Base-by-base conservation (phyloP, 352 stramenopile species). In the Globisporangium orthogonon region DNA sequence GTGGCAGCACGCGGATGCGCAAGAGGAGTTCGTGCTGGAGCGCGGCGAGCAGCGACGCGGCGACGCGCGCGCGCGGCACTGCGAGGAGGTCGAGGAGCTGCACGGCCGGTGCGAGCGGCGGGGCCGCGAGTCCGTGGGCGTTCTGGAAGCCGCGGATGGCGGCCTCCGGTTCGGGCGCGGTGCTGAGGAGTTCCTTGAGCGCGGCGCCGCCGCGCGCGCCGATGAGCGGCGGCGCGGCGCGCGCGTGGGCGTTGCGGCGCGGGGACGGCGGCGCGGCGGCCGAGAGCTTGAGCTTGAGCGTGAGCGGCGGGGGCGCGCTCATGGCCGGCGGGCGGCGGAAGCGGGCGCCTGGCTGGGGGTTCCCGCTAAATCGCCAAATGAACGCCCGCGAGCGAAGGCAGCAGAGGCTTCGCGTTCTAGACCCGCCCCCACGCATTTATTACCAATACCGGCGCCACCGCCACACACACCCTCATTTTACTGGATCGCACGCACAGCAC, bases 181-280 rank as follows among this genome's bases (percentile, higher is more conserved):
- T 95, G 48, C 78, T 89, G 41, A 95, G 69, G 35, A 95, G 63
- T 46, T 91, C 85, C 57, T 93, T 91, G 18, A 95, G 69, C 48
- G 78, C 76, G n/a, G 69, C 75, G 51, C 80, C 85, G 37, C 85
- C 85, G 31, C 73, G 76, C 7, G 80, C 82, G 31, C 85, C 85
- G 23, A 94, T 85, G 37, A 86, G 71, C 52, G 86, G 63, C 58
- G 78, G 6, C 33, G 50, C n/a, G 73, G 35, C 35, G 35, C 35
- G 35, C 35, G 35, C 41, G n/a, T 47, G 23, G 23, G 23, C 41
- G 14, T 17, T 9, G 41, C 41, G 15, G 4, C 15, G 0, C 5
- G 41, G 10, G 15, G n/a, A 47, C 5, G 41, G 9, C 41, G 41
- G 13, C 41, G 41, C 28, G 5, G 41, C n/a, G 5, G 41, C 10